Evolutionary conservation across 2,329 filamentous ascomycete genomes (phyloP).

Genomic region (Cercospora beticola): DNA sequence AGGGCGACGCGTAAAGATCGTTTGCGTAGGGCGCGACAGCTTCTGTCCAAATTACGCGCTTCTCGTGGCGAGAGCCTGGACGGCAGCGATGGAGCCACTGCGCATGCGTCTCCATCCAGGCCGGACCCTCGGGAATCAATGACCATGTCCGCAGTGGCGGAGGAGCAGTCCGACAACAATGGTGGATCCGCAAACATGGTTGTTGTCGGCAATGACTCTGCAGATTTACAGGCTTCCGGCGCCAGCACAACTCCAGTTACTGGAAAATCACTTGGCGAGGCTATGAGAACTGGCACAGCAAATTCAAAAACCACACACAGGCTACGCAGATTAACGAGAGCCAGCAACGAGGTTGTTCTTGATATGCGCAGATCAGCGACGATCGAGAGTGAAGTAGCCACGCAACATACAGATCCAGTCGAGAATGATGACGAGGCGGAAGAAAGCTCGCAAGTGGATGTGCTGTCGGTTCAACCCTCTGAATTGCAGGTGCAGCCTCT

Average conservation of each 20-base stretch:
- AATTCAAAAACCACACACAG: not conserved
- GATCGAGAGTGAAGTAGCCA: not conserved
- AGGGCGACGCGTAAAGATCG: not conserved
- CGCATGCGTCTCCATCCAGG: not conserved
- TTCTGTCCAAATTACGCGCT: not conserved
- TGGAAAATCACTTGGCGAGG: not conserved
- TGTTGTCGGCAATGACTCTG: not conserved
- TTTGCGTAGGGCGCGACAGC: not conserved
- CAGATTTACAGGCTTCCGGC: not conserved
- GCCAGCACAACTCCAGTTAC: not conserved
- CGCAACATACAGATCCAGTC: not conserved
- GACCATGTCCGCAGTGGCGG: not conserved
- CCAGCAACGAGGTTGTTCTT: not conserved
- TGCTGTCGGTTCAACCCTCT: slow-evolving; percentile 15
- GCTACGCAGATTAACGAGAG: not conserved
- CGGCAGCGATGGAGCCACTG: not conserved
- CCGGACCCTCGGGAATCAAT: not conserved
- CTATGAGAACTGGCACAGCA: not conserved
- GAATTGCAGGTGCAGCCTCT: slow-evolving; percentile 41
- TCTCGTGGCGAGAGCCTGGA: not conserved
- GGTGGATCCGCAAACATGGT: not conserved
- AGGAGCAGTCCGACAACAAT: not conserved
- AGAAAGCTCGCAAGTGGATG: slow-evolving; percentile 11
- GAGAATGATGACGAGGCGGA: not conserved
- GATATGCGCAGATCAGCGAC: not conserved